Evolutionary conservation across 2,329 filamentous ascomycete genomes (phyloP), one percentile per base, ranked within the genome.

Genomic region (Helminthosporium solani): DNA sequence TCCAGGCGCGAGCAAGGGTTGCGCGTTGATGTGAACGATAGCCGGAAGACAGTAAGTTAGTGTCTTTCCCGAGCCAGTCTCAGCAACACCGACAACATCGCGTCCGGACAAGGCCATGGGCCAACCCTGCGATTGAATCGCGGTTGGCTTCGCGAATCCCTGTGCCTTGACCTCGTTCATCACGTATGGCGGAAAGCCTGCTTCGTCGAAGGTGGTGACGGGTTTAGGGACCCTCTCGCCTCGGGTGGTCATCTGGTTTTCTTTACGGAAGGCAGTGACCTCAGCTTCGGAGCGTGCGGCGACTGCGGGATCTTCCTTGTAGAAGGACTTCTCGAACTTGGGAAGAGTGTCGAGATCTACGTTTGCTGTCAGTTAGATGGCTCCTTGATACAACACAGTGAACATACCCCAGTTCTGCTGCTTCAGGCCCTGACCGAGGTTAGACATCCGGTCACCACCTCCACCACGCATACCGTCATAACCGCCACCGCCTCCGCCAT

Each of bases 311-410:
- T 94, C 85, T 75, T 97, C 94, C 78, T 97, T 96, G 83, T 99
- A 99, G 78, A 99, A 99, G 7, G 88, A 91, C 77, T 99, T 99
- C 72, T 99, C 94, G 76, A 99, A 99, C 75, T 97, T 97, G 62
- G 94, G 92, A 36, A 99, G 68, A 6, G 85, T 72, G 65, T 72
- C 78, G 43, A 94, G 63, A 70, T 99, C 94, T 94, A 57, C 16
- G 40, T n/a, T 46, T 40, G 19, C 20, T 46, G 53, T 71, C 58
- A 67, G 63, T 54, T 52, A 12, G 14, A 33, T 39, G 14, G n/a
- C 20, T 2, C 6, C 8, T 30, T 15, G 14, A 15, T 14, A 35
- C 8, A 3, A 12, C 14, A 15, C n/a, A 23, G 40, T 49, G 30
- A 47, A 80, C 87, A 72, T 77, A 92, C 88, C 88, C 88, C 88